Conservation (phyloP, 2,329 filamentous ascomycete species). For the Calonectria fujianensis region DNA sequence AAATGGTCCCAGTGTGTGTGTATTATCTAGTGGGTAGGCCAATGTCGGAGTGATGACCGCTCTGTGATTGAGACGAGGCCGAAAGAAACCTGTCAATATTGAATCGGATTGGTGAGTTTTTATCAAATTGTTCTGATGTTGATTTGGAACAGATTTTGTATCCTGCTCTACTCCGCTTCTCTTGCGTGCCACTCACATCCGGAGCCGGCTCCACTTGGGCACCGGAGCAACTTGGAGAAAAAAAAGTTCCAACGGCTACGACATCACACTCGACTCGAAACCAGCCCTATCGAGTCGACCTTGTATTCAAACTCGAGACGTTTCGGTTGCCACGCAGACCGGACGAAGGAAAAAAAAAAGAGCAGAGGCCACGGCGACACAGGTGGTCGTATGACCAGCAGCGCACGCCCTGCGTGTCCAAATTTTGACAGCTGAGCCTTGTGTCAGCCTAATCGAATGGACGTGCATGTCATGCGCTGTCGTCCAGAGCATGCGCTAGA, state of each 20-base stretch:
- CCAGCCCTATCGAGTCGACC: not conserved
- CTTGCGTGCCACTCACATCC: not conserved
- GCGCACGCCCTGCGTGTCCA: conserved; percentile 4
- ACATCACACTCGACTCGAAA: not conserved
- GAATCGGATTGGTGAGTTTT: not conserved
- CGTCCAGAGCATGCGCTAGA: conserved; percentile 18
- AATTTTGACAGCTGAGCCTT: conserved; percentile 10
- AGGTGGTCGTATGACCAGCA: not conserved
- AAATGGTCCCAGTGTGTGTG: not conserved
- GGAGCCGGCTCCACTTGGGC: conserved; percentile 23
- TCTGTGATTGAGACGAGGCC: not conserved
- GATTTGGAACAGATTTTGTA: not conserved
- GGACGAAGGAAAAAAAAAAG: not conserved
- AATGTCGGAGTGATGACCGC: not conserved
- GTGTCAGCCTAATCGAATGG: conserved; percentile 32
- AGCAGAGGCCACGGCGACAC: not conserved
- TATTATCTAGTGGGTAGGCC: not conserved
- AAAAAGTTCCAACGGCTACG: not conserved
- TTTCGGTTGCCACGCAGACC: not conserved
- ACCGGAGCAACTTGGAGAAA: conserved; percentile 5
- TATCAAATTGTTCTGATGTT: not conserved
- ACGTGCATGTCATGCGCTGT: conserved; percentile 6
- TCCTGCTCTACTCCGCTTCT: not conserved
- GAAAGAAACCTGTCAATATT: not conserved
- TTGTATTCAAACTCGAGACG: not conserved